These are phyloP conservation scores for Scenedesmus sp. DNA, from an alignment of 163 green algal genomes.

Conservation along the genomic window DNA sequence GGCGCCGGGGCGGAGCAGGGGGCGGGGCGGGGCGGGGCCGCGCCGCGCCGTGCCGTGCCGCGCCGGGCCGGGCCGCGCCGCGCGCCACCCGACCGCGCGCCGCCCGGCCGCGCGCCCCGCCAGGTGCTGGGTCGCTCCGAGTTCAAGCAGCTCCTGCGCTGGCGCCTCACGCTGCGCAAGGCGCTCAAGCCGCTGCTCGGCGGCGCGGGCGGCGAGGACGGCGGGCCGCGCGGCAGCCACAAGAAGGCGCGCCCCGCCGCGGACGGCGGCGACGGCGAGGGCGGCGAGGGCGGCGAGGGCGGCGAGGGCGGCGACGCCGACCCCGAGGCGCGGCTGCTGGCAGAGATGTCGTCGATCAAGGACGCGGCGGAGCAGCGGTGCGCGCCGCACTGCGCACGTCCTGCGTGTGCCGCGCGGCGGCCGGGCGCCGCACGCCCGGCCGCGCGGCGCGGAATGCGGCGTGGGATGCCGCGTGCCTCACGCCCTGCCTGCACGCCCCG, in stretches of 20 bases:
- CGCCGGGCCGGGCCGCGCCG: too few species aligned
- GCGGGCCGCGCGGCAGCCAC: constrained; percentile 32
- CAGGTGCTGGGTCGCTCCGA: constrained; percentile 92
- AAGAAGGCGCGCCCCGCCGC: constrained; percentile 19
- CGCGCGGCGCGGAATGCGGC: too few species aligned
- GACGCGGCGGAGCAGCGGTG: constrained; percentile 64
- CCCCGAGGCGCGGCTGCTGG: constrained; percentile 77
- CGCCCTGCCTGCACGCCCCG: constrained; percentile 38
- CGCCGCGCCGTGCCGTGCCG: too few species aligned
- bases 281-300: constrained; percentile 43
- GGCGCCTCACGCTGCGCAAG: constrained; percentile 68
- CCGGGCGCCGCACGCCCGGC: too few species aligned
- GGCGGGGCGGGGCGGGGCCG: constrained; percentile 55
- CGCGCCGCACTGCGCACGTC: too few species aligned
- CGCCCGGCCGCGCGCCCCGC: too few species aligned
- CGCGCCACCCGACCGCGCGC: too few species aligned
- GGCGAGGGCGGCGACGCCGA: constrained; percentile 47
- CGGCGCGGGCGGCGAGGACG: constrained; percentile 22
- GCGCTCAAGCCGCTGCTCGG: constrained; percentile 63
- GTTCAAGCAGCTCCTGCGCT: constrained; percentile 98
- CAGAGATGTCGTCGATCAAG: constrained; percentile 88
- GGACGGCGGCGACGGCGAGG: constrained; percentile 21
- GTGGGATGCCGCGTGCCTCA: too few species aligned
- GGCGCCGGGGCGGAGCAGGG: constrained; percentile 41
- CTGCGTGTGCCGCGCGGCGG: too few species aligned